Base-by-base conservation (phyloP, 768 basidiomycete genomes). In the Mrakia frigida region DNA sequence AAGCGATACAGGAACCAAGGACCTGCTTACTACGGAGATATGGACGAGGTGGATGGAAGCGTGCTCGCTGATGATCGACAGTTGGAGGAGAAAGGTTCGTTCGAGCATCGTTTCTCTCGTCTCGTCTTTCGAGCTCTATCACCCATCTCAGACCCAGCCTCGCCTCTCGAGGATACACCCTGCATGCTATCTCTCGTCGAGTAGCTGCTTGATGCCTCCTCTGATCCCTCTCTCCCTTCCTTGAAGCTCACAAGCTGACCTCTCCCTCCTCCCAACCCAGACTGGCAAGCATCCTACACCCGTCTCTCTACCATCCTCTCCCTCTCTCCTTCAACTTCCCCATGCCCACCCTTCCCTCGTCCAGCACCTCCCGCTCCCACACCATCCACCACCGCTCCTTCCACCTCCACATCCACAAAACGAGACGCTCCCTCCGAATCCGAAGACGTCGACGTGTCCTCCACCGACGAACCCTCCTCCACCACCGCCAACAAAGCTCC, bases 1-100 rank as follows among this genome's bases (percentile, higher is more conserved):
- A 92, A 92, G 84, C 93, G 92, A 83, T 98, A 94, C 82, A 88
- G 89, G 84, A 89, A 91, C 79, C 92, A 93, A 81, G 92, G 91
- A 0, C 92, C 92, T 0, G 87, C 88, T 0, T 98, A 99, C 82
- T 98, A 91, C 82, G 94, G 96, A 11, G 94, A 99, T 81, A 80
- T 90, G 21, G 96, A 98, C 81, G 95, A 99, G 82, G 83, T 84
- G 4, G 89, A 88, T 65, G 84, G 88, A 73, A 84, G 84, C n/a
- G 82, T 99, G 41, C 81, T 93, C 23, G 86, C 88, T 73, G 92
- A 86, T 77, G 96, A 98, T 83, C 84, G 83, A 60, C 86, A 86
- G 75, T 88, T 89, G 3, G 76, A 77, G 67, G 50, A 72, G 63
- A 73, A 73, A 31, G 75, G 75, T 76, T 13, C 59, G 74, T 65